Base-by-base conservation (phyloP, 345 rosid species). In the thale cress (Arabidopsis thaliana) region DNA sequence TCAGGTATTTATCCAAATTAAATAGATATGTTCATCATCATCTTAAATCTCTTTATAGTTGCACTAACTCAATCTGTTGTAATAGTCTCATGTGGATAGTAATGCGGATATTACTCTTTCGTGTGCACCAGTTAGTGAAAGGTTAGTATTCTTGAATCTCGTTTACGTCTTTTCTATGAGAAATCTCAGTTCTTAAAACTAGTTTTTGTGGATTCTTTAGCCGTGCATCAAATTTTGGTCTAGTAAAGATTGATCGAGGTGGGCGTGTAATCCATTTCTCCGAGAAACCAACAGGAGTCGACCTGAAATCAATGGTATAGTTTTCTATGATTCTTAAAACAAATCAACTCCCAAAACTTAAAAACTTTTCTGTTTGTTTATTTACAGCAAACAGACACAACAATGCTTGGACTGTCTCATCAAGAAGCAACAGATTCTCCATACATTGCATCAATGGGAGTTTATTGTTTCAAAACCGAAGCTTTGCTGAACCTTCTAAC, bases 361-460 rank as follows among this genome's bases (percentile, higher is more conserved):
- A 14, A 12, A 20, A 22, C 22, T 30, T 67, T 53, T 71, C 12
- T 64, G n/a, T 41, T 41, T 30, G 12, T 34, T 38, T 36, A 16
- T 58, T 77, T 56, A 50, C 89, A 89, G 97, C 80, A 81, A 83
- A 84, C 88, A 2, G 97, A 91, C 65, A 85, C 97, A 23, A 82
- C 84, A 45, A 24, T 79, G 81, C 74, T 84, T 5, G 96, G 97
- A 70, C 79, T 93, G 69, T 79, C 89, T 24, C 74, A 71, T 74
- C 61, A 85, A 64, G 92, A 93, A 55, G 89, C 91, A 48, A 71
- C 5, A 42, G 84, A 80, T 48, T 77, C 73, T 48, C 93, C 91
- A 2, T 89, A 85, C 78, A 86, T 91, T 73, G 97, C 98, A 59
- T 93, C 97, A 45, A 93, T 93, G 97, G 98, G 96, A 66, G 82